These are phyloP conservation scores for Coemansia sp. DNA, from an alignment of 192 early-diverging fungal genomes.

Conservation along the genomic window DNA sequence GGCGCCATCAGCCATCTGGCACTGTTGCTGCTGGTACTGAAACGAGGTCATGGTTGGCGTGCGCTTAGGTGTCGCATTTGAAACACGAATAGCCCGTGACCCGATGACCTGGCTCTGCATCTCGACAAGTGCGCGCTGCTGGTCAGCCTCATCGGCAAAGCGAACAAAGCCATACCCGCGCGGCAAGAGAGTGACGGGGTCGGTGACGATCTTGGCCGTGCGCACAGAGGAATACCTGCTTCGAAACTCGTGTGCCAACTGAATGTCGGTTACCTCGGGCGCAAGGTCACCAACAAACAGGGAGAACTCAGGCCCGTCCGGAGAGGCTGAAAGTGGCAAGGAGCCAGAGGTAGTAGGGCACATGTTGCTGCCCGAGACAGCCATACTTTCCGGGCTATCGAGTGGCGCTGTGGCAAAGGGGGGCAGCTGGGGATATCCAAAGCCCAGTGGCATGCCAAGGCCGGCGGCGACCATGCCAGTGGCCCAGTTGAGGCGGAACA, in stretches of 20 bases:
- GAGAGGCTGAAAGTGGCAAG: slow-evolving; percentile 38
- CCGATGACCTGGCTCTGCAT: slow-evolving; percentile 86
- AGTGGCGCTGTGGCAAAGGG: neutral
- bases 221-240: slow-evolving; percentile 79
- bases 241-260: slow-evolving; percentile 72
- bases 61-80: slow-evolving; percentile 68
- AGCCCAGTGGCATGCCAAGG: neutral
- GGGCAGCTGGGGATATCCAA: neutral
- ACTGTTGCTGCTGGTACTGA: slow-evolving; percentile 6
- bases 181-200: slow-evolving; percentile 75
- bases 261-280: slow-evolving; percentile 79
- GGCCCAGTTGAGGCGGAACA: slow-evolving; percentile 97
- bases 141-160: slow-evolving; percentile 82
- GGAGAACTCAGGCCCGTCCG: slow-evolving; percentile 75
- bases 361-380: too few species aligned
- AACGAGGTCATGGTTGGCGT: slow-evolving; percentile 24
- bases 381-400: neutral
- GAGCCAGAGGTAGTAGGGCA: neutral
- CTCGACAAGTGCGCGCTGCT: slow-evolving; percentile 81
- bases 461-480: slow-evolving; percentile 67
- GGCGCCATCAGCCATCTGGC: neutral
- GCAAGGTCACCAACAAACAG: slow-evolving; percentile 97
- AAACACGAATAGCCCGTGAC: slow-evolving; percentile 86
- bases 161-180: slow-evolving; percentile 95
- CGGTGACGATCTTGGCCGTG: slow-evolving; percentile 92